Evolutionary conservation across 2,329 filamentous ascomycete genomes (phyloP).

Genomic region (Chrysoporthe austroafricana): DNA sequence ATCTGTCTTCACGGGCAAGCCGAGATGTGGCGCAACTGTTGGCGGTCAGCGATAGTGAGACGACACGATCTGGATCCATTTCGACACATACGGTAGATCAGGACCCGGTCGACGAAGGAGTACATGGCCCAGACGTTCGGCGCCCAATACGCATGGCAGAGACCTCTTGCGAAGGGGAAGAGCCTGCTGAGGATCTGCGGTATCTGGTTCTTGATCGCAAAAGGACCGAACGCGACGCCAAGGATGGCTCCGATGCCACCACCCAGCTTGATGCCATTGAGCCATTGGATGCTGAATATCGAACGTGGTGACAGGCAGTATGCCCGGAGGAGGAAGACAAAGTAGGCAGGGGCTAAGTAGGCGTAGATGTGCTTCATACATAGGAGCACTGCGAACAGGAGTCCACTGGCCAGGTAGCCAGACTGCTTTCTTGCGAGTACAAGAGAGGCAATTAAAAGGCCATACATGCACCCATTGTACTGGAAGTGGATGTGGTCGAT

Average conservation of each 20-base stretch:
- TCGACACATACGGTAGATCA: constrained; percentile 72
- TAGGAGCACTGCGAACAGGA: constrained; percentile 81
- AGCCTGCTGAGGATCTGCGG: constrained; percentile 77
- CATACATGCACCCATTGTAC: constrained; percentile 98
- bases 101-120: constrained; percentile 81
- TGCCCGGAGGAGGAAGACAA: constrained; percentile 84
- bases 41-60: constrained; percentile 39
- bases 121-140: constrained; percentile 98
- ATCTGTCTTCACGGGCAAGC: constrained; percentile 70
- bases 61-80: not conserved
- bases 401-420: constrained; percentile 75
- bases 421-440: constrained; percentile 78
- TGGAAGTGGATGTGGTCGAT: constrained; percentile 99
- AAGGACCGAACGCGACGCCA: constrained; percentile 85
- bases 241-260: constrained; percentile 72
- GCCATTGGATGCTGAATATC: constrained; percentile 73
- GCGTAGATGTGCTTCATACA: constrained; percentile 99
- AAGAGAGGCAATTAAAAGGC: constrained; percentile 83
- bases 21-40: constrained; percentile 78
- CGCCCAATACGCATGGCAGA: constrained; percentile 98
- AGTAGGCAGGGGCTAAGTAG: constrained; percentile 94
- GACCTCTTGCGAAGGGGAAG: constrained; percentile 90
- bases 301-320: constrained; percentile 85
- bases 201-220: constrained; percentile 65
- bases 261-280: constrained; percentile 84